Conservation (phyloP, 1,284 basidiomycete species). For the Papiliotrema terrestris region DNA sequence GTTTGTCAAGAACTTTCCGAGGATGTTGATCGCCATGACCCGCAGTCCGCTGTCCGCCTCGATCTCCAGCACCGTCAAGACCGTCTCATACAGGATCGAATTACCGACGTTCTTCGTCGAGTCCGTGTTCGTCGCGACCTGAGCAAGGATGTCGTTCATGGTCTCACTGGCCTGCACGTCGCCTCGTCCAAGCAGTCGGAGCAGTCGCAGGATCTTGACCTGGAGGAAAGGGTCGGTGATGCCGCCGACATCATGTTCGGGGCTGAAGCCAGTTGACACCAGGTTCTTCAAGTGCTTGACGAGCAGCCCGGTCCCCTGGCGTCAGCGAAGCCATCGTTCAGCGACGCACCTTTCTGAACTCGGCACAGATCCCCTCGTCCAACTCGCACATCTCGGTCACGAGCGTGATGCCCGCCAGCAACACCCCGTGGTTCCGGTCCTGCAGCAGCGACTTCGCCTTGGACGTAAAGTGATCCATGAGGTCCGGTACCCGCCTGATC, state of each 20-base stretch:
- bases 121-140: constrained; percentile 99
- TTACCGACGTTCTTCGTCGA: constrained; percentile 98
- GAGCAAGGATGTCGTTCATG: constrained; percentile 98
- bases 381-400: constrained; percentile 90
- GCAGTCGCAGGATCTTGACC: constrained; percentile 91
- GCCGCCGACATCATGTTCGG: constrained; percentile 98
- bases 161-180: constrained; percentile 84
- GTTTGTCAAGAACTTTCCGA: constrained; percentile 97
- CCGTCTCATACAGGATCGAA: constrained; percentile 96
- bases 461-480: constrained; percentile 85
- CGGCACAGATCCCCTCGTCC: constrained; percentile 69
- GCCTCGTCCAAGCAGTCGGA: constrained; percentile 81
- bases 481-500: constrained; percentile 93
- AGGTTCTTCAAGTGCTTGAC: constrained; percentile 94
- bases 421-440: constrained; percentile 95
- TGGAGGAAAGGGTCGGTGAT: constrained; percentile 99
- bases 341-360: constrained; percentile 75
- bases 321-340: neutral
- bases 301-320: constrained; percentile 82
- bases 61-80: constrained; percentile 95
- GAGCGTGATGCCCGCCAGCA: constrained; percentile 88
- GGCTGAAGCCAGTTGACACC: constrained; percentile 95
- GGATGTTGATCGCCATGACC: constrained; percentile 99
- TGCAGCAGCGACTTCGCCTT: constrained; percentile 88
- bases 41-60: constrained; percentile 93